A percentile compares a stretch with the other conserved stretches of the same genome.
These are phyloP conservation scores for Plasmodium yoelii DNA, from an alignment of 169 alveolate species.

Conservation along the genomic window DNA sequence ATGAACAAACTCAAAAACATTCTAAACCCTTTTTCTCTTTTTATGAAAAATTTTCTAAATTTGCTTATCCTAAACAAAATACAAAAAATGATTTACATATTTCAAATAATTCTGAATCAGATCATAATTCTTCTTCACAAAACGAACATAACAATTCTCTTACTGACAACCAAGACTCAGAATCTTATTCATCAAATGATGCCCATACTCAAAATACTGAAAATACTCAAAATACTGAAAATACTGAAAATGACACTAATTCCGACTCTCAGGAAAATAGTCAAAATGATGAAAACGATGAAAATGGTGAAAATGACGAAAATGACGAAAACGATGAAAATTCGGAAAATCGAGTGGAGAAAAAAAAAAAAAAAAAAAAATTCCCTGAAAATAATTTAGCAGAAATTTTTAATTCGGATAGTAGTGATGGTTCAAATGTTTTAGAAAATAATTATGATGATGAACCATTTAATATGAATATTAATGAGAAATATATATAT, in stretches of 20 bases:
- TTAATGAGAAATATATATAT: conserved; percentile 61
- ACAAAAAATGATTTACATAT: background rate
- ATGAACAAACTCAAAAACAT: background rate
- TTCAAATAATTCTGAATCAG: background rate
- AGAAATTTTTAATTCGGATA: conserved; percentile 45
- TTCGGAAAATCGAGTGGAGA: background rate
- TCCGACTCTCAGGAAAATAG: background rate
- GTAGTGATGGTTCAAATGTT: conserved; percentile 58
- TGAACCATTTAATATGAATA: conserved; percentile 42
- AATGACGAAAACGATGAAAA: too few species aligned
- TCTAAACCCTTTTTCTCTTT: background rate
- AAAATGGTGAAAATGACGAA: too few species aligned
- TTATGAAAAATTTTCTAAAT: too few species aligned
- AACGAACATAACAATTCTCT: background rate
- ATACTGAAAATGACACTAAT: background rate
- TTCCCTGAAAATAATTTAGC: conserved; percentile 31
- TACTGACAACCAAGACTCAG: background rate
- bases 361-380: background rate
- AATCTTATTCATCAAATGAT: background rate
- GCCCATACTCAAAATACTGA: background rate
- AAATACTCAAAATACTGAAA: background rate
- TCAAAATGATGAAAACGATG: too few species aligned
- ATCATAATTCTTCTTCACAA: background rate
- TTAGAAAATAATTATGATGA: conserved; percentile 36
- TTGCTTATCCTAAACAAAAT: background rate